A percentile compares a stretch with the other conserved stretches of the same genome.
phyloP scores from a whole-genome alignment of 2,329 filamentous ascomycete species.

The Graphium sp. region DNA sequence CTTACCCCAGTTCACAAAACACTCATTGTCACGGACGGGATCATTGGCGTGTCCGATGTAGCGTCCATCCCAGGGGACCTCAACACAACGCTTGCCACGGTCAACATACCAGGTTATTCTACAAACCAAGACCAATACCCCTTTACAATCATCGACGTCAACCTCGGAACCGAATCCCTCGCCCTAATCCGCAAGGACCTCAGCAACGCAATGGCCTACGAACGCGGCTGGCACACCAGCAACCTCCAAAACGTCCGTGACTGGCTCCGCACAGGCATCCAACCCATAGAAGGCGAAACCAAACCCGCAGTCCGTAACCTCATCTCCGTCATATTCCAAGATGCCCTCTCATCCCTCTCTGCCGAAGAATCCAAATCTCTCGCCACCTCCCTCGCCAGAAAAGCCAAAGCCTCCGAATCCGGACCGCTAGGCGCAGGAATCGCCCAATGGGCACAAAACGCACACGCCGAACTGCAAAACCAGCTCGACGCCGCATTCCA shows the following conservation, averaged over 20 bases:
- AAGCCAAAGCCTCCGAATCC: slow-evolving; percentile 14
- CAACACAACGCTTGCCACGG: slow-evolving; percentile 32
- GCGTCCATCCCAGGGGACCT: slow-evolving; percentile 21
- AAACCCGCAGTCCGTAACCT: slow-evolving; percentile 51
- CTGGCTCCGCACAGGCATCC: slow-evolving; percentile 43
- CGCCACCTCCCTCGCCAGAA: slow-evolving; percentile 14
- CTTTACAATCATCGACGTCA: slow-evolving; percentile 45
- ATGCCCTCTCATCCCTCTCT: slow-evolving; percentile 31
- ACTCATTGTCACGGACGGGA: slow-evolving; percentile 55
- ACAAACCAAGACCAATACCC: slow-evolving; percentile 16
- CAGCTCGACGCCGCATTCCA: slow-evolving; percentile 65
- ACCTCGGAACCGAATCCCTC: slow-evolving; percentile 45
- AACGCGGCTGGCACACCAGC: slow-evolving; percentile 58
- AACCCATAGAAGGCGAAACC: slow-evolving; percentile 24
- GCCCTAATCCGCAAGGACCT: slow-evolving; percentile 51
- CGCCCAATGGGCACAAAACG: slow-evolving; percentile 57
- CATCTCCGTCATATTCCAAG: slow-evolving; percentile 47
- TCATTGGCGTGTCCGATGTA: slow-evolving; percentile 46
- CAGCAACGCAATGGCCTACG: slow-evolving; percentile 53
- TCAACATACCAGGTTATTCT: slow-evolving; percentile 35
- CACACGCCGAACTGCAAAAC: slow-evolving; percentile 69
- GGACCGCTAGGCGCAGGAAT: slow-evolving; percentile 40
- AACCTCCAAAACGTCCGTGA: slow-evolving; percentile 46
- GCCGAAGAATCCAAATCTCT: slow-evolving; percentile 25
- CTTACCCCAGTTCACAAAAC: slow-evolving; percentile 74